Percentiles rank a stretch among this genome's conserved stretches.
Conservation (phyloP, 2,329 filamentous ascomycete species). For the Alternaria infectoria region DNA sequence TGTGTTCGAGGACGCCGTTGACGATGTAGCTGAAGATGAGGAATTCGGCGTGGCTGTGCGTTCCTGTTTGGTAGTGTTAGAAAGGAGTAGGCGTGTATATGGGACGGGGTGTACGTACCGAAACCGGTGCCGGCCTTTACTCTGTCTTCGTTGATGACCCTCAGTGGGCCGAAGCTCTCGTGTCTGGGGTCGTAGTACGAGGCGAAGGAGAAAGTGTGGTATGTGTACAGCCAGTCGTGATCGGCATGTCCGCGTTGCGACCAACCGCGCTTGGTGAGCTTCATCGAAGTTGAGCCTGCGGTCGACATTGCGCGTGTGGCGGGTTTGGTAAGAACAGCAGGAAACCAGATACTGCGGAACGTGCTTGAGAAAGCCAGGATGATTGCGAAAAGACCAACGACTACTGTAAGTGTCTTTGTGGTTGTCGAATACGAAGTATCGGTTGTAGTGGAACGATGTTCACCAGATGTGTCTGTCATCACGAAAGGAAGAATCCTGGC, state of each 20-base stretch:
- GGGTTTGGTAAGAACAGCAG: conserved; percentile 42
- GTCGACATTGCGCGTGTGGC: conserved; percentile 50
- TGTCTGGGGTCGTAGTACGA: conserved; percentile 71
- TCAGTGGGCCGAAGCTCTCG: conserved; percentile 74
- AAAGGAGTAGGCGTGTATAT: neutral
- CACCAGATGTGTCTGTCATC: conserved; percentile 38
- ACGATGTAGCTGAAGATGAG: conserved; percentile 91
- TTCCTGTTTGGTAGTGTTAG: conserved; percentile 51
- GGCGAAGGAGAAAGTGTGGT: conserved; percentile 86
- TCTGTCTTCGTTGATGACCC: conserved; percentile 89
- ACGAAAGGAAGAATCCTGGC: conserved; percentile 19
- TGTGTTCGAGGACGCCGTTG: conserved; percentile 84
- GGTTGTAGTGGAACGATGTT: conserved; percentile 19
- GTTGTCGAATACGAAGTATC: conserved; percentile 23
- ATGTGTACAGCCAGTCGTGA: conserved; percentile 87
- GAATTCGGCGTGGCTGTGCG: conserved; percentile 83
- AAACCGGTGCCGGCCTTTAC: conserved; percentile 77
- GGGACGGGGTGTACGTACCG: conserved; percentile 42
- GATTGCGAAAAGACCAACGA: conserved; percentile 49
- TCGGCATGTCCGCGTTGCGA: conserved; percentile 75
- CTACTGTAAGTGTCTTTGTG: conserved; percentile 36
- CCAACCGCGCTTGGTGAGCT: conserved; percentile 77
- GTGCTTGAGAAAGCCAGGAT: conserved; percentile 54
- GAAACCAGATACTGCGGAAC: conserved; percentile 43
- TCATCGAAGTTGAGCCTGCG: conserved; percentile 49